Evolutionary conservation across 2,329 filamentous ascomycete genomes (phyloP).

Genomic region (Penicillium sp.): DNA sequence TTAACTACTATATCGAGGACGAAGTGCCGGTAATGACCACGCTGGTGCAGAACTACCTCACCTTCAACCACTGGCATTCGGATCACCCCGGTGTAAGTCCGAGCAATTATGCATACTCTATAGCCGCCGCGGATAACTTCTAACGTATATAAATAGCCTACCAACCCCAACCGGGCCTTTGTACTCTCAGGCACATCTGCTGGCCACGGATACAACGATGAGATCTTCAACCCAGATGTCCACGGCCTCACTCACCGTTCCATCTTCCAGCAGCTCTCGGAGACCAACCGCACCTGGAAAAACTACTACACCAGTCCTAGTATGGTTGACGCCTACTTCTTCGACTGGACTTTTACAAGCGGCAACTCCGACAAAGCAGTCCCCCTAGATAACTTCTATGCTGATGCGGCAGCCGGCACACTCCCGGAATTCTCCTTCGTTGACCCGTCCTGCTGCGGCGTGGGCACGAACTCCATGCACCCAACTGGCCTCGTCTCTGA

Average conservation of each 20-base stretch:
- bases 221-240: slow-evolving; percentile 20
- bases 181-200: slow-evolving; percentile 32
- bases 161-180: slow-evolving; percentile 43
- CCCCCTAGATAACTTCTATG: slow-evolving; percentile 34
- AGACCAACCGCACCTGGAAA: slow-evolving; percentile 35
- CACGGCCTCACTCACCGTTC: slow-evolving; percentile 30
- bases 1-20: slow-evolving; percentile 47
- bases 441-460: slow-evolving; percentile 42
- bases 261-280: slow-evolving; percentile 42
- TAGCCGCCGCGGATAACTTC: not conserved
- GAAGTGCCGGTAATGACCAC: slow-evolving; percentile 44
- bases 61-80: slow-evolving; percentile 48
- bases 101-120: not conserved
- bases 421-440: slow-evolving; percentile 38
- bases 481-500: slow-evolving; percentile 35
- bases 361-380: slow-evolving; percentile 28
- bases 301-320: slow-evolving; percentile 32
- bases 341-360: slow-evolving; percentile 34
- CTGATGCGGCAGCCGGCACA: slow-evolving; percentile 30
- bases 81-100: slow-evolving; percentile 43
- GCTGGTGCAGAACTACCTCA: slow-evolving; percentile 42
- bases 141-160: slow-evolving; percentile 32
- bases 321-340: slow-evolving; percentile 33
- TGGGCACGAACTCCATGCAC: slow-evolving; percentile 38
- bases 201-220: slow-evolving; percentile 36